These are phyloP conservation scores for Macadamia tetraphylla DNA, from an alignment of 164 flowering plant species.

Conservation along the genomic window DNA sequence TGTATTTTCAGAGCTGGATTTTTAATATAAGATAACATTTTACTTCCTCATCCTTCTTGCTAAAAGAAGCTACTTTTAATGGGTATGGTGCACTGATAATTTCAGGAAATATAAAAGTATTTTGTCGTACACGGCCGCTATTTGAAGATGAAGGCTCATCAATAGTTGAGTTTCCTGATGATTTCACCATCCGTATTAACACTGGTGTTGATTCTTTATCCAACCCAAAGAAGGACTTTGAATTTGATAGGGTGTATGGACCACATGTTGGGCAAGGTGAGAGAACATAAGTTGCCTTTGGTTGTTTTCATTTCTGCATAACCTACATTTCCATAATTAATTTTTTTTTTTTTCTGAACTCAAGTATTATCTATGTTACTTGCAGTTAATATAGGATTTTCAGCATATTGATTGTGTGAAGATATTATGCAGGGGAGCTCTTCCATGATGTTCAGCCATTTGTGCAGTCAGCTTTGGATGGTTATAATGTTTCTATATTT, in stretches of 20 bases:
- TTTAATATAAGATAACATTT: no score
- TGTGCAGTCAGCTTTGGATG: constrained; percentile 98
- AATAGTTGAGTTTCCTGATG: constrained; percentile 91
- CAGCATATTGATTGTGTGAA: background rate
- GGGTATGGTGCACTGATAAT: background rate
- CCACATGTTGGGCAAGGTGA: constrained; percentile 99
- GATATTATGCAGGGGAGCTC: constrained; percentile 65
- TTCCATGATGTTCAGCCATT: constrained; percentile 91
- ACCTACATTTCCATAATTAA: background rate
- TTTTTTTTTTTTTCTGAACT: background rate
- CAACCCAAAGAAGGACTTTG: constrained; percentile 88
- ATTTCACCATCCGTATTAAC: constrained; percentile 64
- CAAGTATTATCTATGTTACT: background rate
- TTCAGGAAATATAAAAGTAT: no score
- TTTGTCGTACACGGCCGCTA: no score
- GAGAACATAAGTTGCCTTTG: constrained; percentile 7
- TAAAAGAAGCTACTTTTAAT: no score
- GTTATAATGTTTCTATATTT: constrained; percentile 85
- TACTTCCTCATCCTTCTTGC: no score
- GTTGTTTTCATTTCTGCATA: constrained; percentile 4
- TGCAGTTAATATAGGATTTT: background rate
- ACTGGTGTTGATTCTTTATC: constrained; percentile 64
- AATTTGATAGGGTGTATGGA: constrained; percentile 95
- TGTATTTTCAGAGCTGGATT: no score
- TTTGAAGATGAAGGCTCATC: constrained; percentile 84